A percentile compares a stretch with the other conserved stretches of the same genome.
phyloP scores from a whole-genome alignment of 2,329 filamentous ascomycete species.

The Pyrenochaeta sp. region DNA sequence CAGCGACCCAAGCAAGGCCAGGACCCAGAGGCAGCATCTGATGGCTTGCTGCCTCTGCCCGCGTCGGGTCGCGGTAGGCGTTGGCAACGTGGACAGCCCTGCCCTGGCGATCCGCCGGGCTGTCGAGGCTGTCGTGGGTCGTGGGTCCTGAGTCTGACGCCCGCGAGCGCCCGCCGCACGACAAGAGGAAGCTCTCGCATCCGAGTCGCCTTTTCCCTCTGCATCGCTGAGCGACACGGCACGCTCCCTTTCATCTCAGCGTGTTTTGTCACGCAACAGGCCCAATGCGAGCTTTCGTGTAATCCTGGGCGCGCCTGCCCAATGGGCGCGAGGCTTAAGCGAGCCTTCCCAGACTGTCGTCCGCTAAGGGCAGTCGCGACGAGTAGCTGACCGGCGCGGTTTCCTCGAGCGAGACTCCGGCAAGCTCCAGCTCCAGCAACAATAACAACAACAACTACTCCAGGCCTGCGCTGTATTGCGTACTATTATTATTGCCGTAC shows the following conservation, averaged over 20 bases:
- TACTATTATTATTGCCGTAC: no score
- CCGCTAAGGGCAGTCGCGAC: constrained; percentile 17
- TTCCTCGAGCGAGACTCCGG: no score
- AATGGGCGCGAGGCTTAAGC: constrained; percentile 31
- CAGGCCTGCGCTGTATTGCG: constrained; percentile 15
- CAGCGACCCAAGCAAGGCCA: constrained; percentile 20
- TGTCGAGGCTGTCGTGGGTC: background rate
- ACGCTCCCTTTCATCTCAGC: constrained; percentile 28
- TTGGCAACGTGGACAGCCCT: constrained; percentile 27
- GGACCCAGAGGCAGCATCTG: constrained; percentile 19
- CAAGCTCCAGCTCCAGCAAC: constrained; percentile 6
- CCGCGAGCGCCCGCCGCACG: no score
- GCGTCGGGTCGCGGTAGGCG: constrained; percentile 31
- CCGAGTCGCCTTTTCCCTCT: background rate
- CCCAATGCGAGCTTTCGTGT: constrained; percentile 15
- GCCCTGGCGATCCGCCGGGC: constrained; percentile 9
- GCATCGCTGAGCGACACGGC: constrained; percentile 16
- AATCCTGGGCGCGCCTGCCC: constrained; percentile 25
- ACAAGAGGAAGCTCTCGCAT: constrained; percentile 6
- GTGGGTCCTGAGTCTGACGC: no score
- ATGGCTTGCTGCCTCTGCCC: constrained; percentile 29
- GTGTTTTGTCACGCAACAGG: constrained; percentile 19
- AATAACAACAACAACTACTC: constrained; percentile 2
- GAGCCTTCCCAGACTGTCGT: constrained; percentile 22
- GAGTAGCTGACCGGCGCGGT: constrained; percentile 12